These are phyloP conservation scores for Boeremia lycopersici DNA, from an alignment of 2,329 filamentous ascomycete genomes.

Conservation along the genomic window DNA sequence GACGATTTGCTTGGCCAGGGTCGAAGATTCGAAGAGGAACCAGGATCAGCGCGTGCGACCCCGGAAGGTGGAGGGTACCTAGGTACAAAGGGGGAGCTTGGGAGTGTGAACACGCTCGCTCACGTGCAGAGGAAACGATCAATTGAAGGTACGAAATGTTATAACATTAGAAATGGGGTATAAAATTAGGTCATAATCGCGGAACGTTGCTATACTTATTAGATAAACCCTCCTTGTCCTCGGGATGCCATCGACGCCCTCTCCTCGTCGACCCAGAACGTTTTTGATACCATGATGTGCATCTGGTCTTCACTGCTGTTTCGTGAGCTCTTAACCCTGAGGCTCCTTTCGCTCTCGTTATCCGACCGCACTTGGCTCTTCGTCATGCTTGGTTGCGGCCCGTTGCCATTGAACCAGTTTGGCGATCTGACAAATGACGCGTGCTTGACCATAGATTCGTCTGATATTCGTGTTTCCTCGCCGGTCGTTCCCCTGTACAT, in stretches of 20 bases:
- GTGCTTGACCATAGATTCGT: constrained; percentile 12
- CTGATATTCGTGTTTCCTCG: constrained; percentile 23
- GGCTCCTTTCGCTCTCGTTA: constrained; percentile 33
- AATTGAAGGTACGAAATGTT: neutral
- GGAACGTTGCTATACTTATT: neutral
- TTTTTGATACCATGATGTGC: constrained; percentile 40
- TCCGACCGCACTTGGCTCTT: constrained; percentile 17
- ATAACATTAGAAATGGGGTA: constrained; percentile 12
- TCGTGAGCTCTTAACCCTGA: constrained; percentile 26
- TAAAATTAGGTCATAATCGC: constrained; percentile 3
- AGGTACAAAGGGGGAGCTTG: neutral
- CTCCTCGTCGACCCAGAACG: constrained; percentile 41
- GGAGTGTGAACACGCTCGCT: neutral
- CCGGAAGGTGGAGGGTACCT: neutral
- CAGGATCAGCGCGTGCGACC: neutral
- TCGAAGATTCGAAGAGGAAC: neutral
- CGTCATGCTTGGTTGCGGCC: constrained; percentile 14
- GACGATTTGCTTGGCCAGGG: neutral
- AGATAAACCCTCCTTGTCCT: constrained; percentile 1
- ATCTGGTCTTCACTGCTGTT: constrained; percentile 31
- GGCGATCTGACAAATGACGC: constrained; percentile 15
- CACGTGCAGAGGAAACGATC: too few species aligned
- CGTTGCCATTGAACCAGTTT: constrained; percentile 20
- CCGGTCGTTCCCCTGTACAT: constrained; percentile 29
- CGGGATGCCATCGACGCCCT: constrained; percentile 19